Evolutionary conservation across 78 protist species (phyloP).

Genomic region (Andalucia godoyi): DNA sequence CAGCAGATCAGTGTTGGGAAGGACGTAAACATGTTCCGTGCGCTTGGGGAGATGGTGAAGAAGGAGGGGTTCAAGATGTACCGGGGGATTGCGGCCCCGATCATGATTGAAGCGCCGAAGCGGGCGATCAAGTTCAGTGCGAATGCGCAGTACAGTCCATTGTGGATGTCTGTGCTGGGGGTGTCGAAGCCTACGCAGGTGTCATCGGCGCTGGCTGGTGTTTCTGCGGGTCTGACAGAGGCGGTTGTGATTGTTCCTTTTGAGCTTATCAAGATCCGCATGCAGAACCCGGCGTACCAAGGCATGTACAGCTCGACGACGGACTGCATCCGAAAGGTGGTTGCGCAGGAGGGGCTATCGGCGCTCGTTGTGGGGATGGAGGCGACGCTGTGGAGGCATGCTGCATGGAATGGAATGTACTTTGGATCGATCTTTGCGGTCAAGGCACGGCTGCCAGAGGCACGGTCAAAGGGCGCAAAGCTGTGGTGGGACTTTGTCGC

Average conservation of each 20-base stretch:
- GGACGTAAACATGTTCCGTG: no score
- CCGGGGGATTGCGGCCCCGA: neutral
- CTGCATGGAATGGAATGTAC: constrained; percentile 66
- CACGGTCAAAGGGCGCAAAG: neutral
- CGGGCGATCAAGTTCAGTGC: neutral
- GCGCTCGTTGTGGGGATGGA: constrained; percentile 34
- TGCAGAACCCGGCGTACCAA: constrained; percentile 18
- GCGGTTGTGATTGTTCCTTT: constrained; percentile 64
- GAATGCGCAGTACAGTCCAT: no score
- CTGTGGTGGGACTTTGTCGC: constrained; percentile 33
- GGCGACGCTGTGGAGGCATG: constrained; percentile 57
- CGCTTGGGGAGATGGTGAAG: neutral
- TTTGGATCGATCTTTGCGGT: constrained; percentile 47
- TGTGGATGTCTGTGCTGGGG: neutral
- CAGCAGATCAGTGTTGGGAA: neutral
- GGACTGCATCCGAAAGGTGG: constrained; percentile 30
- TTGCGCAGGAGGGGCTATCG: constrained; percentile 13
- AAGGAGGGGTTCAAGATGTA: neutral
- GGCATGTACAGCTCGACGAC: constrained; percentile 19
- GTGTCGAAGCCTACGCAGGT: neutral
- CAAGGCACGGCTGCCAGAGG: constrained; percentile 24
- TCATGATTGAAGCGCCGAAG: neutral
- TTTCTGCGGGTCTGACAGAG: constrained; percentile 58
- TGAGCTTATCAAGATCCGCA: constrained; percentile 62
- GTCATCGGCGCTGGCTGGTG: constrained; percentile 26